Conservation (phyloP, 106 monocot species). For the Apostasia shenzhenica region DNA sequence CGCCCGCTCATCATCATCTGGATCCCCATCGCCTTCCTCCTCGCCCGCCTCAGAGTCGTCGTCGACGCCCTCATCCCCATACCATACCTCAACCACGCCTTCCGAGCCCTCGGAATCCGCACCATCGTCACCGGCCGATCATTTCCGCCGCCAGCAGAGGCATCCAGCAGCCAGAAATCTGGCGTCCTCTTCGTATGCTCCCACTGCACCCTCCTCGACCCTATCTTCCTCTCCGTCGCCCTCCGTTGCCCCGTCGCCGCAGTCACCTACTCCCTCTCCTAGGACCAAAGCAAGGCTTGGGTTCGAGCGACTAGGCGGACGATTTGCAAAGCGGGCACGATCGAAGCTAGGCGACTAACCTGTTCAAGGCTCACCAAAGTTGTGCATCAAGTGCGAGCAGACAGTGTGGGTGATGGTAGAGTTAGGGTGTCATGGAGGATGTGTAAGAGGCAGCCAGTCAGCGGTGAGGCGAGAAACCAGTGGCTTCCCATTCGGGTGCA, state of each 20-base stretch:
- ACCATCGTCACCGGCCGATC: constrained; percentile 16
- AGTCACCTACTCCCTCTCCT: constrained; percentile 36
- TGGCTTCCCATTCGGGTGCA: too few relatives aligned
- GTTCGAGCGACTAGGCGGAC: too few relatives aligned
- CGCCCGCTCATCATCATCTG: constrained; percentile 22
- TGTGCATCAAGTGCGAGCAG: too few relatives aligned
- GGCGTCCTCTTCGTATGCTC: constrained; percentile 34
- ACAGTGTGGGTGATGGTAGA: too few relatives aligned
- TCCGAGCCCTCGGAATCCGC: constrained; percentile 13
- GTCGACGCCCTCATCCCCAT: constrained; percentile 27
- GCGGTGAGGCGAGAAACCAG: too few relatives aligned
- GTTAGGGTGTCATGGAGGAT: too few relatives aligned
- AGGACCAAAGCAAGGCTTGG: too few relatives aligned
- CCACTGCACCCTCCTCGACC: constrained; percentile 50
- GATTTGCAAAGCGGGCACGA: too few relatives aligned
- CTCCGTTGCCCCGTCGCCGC: constrained; percentile 17
- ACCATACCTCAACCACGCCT: constrained; percentile 8
- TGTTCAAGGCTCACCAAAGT: too few relatives aligned
- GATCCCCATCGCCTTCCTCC: constrained; percentile 41
- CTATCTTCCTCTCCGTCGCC: constrained; percentile 20
- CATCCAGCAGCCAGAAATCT: not conserved
- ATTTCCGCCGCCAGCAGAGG: not conserved
- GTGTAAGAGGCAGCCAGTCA: too few relatives aligned
- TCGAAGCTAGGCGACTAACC: too few relatives aligned
- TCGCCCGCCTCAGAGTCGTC: constrained; percentile 25